Conservation (phyloP, 768 basidiomycete species). For the Leccinum truebloodii region DNA sequence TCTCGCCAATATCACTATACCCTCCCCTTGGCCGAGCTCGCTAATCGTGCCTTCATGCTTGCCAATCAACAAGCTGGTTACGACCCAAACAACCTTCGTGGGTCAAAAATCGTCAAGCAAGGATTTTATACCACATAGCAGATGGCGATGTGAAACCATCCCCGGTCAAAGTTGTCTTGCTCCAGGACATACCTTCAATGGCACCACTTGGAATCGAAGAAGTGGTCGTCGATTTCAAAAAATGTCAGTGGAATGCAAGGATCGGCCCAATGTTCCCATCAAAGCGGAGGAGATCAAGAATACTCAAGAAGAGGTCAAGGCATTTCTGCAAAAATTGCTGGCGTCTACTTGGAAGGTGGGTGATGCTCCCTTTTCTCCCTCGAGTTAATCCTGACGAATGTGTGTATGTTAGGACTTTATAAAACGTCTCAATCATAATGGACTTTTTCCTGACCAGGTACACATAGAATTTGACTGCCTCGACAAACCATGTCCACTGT, state of each 20-base stretch:
- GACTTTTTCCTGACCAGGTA: neutral
- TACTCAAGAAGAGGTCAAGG: no score
- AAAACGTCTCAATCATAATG: slow-evolving; percentile 15
- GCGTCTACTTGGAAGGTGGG: no score
- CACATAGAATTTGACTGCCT: neutral
- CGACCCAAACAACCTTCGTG: no score
- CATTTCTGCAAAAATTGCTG: no score
- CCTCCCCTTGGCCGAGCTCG: no score
- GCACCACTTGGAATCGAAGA: slow-evolving; percentile 3
- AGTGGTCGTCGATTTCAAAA: slow-evolving; percentile 19
- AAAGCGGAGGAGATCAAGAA: slow-evolving; percentile 22
- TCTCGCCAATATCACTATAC: no score
- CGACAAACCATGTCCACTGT: slow-evolving; percentile 16
- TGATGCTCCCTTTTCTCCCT: no score
- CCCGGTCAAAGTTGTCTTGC: slow-evolving; percentile 18
- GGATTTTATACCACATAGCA: slow-evolving; percentile 17
- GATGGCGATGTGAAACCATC: slow-evolving; percentile 4
- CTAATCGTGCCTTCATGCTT: no score
- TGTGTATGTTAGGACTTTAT: slow-evolving; percentile 12
- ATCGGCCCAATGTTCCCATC: slow-evolving; percentile 16
- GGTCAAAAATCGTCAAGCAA: slow-evolving; percentile 15
- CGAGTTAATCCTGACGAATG: no score
- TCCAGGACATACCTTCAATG: slow-evolving; percentile 8
- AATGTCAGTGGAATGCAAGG: slow-evolving; percentile 17
- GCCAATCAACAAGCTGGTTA: no score